Percentiles rank a stretch among this genome's conserved stretches.
These are phyloP conservation scores for Allomyces javanicus DNA, from an alignment of 192 early-diverging fungal genomes.

Conservation along the genomic window DNA sequence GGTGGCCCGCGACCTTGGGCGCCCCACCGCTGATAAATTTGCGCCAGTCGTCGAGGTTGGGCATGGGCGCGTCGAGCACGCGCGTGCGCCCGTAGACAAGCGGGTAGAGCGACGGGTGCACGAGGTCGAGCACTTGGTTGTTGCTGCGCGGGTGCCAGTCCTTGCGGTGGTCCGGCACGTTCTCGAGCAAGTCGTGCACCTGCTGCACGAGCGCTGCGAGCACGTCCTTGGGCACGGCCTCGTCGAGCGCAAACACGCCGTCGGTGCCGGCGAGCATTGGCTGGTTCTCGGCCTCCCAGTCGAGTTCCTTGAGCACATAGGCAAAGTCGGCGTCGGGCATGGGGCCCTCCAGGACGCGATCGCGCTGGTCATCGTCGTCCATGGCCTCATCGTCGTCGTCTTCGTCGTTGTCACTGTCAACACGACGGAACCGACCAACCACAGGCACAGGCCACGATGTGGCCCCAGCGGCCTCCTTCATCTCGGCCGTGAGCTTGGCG, in stretches of 20 bases:
- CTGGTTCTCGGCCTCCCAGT: conserved; percentile 13
- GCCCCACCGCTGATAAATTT: background rate
- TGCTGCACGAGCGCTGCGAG: conserved; percentile 13
- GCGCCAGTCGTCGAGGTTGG: conserved; percentile 2
- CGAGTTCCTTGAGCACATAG: conserved; percentile 23
- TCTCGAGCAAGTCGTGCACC: conserved; percentile 14
- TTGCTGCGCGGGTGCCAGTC: conserved; percentile 26
- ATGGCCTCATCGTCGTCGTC: too few relatives aligned
- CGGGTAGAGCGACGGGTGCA: conserved; percentile 30
- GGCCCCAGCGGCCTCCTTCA: conserved; percentile 11
- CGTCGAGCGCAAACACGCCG: conserved; percentile 7
- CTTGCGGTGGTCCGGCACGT: conserved; percentile 10
- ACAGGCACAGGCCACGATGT: too few relatives aligned
- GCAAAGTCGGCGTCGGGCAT: conserved; percentile 17
- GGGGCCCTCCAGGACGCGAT: too few relatives aligned
- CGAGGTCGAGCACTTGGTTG: conserved; percentile 26
- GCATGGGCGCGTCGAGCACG: background rate
- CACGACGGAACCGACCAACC: too few relatives aligned
- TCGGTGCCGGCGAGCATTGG: conserved; percentile 8
- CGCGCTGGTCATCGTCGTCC: too few relatives aligned
- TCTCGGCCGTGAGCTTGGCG: conserved; percentile 7
- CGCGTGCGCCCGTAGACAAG: conserved; percentile 14
- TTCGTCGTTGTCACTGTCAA: too few relatives aligned
- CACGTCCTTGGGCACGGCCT: conserved; percentile 14
- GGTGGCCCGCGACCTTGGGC: background rate